Evolutionary conservation across 2,329 filamentous ascomycete species (phyloP), one percentile per base, ranked within the genome.

Genomic region (Conoideocrella luteorostrata): DNA sequence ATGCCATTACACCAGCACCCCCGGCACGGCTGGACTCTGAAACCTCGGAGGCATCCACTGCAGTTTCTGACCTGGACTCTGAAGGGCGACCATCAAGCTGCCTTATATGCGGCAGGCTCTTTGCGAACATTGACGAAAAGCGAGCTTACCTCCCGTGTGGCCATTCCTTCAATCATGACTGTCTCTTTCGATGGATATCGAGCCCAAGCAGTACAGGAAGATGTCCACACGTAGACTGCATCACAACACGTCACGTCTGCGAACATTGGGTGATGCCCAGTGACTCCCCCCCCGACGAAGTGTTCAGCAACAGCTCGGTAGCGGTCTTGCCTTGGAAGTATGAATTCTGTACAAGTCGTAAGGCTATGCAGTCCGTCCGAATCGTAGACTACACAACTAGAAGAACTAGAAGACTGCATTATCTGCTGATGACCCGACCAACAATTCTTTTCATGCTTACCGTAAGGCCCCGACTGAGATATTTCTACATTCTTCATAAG

Each of bases 61-160:
- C 41, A 30, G 7, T 11, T 6, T 30, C 18, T 18, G 13, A 5
- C 11, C 7, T 32, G 30, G 41, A 47, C 10, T 5, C 18, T 3
- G 34, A 39, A 6, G 7, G 6, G 15, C 24, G 39, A 17, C 36
- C 22, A 13, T 7, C 12, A 3, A 2, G 6, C 12, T 51, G 49
- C 23, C 44, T 26, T 21, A 34, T 51, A 6, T 51, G 49, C 28
- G 47, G 43, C 34, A 23, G 35, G 13, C n/a, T 23, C 6, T 23
- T 49, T 28, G 46, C 43, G 9, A 30, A 36, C 11, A 23, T 5
- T 15, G 30, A 24, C 9, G 57, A 61, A 33, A 20, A 13, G 9
- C 41, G 39, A 17, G 46, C 43, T 2, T 57, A 50, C 35, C 50
- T 61, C 13, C 53, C 53, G 5, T 61, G 57, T 34, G 56, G 58